A percentile compares a stretch with the other conserved stretches of the same genome.
Evolutionary conservation across 192 early-diverging fungal genomes (phyloP).

Genomic region (Haplosporangium gracile): DNA sequence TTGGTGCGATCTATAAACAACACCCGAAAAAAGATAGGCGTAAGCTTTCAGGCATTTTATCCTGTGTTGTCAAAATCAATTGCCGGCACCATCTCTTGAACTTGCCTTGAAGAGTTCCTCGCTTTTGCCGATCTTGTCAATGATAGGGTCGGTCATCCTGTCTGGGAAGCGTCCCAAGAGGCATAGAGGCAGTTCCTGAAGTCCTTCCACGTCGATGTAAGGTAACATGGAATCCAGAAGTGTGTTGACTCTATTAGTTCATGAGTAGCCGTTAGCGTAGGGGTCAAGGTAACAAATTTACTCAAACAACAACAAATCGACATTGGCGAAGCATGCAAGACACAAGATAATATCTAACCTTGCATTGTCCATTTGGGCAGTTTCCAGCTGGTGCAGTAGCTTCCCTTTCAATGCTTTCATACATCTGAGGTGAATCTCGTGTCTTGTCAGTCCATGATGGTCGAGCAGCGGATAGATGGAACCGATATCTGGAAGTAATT

Average conservation of each 20-base stretch:
- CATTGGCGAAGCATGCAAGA: not conserved
- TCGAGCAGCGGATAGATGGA: constrained; percentile 66
- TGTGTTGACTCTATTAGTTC: constrained; percentile 51
- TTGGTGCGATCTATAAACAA: constrained; percentile 39
- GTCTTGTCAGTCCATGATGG: constrained; percentile 59
- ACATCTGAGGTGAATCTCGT: constrained; percentile 62
- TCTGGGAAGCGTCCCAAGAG: constrained; percentile 61
- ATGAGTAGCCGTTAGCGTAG: not conserved
- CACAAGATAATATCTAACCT: constrained; percentile 15
- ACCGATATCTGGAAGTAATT: constrained; percentile 57
- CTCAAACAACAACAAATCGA: not conserved
- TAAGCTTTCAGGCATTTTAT: not conserved
- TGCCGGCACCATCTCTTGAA: not conserved
- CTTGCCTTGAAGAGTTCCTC: constrained; percentile 58
- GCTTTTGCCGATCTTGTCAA: constrained; percentile 61
- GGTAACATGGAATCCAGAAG: constrained; percentile 59
- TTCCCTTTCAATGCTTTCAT: constrained; percentile 62
- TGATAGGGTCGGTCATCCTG: constrained; percentile 52
- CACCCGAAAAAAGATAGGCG: not conserved
- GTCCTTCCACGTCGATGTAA: constrained; percentile 61
- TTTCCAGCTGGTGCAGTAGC: constrained; percentile 58
- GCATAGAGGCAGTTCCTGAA: constrained; percentile 66
- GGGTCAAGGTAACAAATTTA: not conserved
- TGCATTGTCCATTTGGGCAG: constrained; percentile 40
- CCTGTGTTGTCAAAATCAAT: not conserved